Base-by-base conservation (phyloP, 1,284 basidiomycete species). In the Farysia itapuensis region DNA sequence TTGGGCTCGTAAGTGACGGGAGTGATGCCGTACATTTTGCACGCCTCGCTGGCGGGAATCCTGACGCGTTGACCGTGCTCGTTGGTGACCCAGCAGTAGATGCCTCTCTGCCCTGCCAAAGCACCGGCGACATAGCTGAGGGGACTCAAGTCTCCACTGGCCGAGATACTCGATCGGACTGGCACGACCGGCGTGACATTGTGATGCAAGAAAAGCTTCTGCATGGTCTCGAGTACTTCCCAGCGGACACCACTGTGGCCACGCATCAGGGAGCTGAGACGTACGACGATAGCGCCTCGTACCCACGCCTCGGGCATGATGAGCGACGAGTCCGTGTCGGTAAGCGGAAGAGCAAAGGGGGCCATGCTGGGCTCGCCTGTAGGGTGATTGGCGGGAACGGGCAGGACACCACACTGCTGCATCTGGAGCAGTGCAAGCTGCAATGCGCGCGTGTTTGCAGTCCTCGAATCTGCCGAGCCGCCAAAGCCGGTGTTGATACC, bases 211-310 rank as follows among this genome's bases (percentile, higher is more conserved):
- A 91, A 82, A 9, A 60, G 46, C 25, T 83, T 81, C 47, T 82
- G 82, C 84, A 92, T 88, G 67, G 85, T 85, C 74, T 89, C 82
- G 45, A 92, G 83, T 28, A 92, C 82, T 58, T 86, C 84, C 82
- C 85, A 86, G 18, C 89, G 83, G 8, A 92, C 85, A 35, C 87
- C 90, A 25, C 87, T 90, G 78, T 92, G 90, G 0, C 88, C 89
- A n/a, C 74, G 70, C 54, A 69, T 67, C 32, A 70, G 39, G 2
- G 87, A 89, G 79, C 91, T 92, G 80, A 89, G 86, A 61, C 90
- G 86, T 56, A 93, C 82, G 8, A 90, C 79, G 64, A 92, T 89
- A 1, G 90, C 89, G 13, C 87, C 90, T 38, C 89, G 85, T n/a
- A 90, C 89, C 86, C 89, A 91, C 6, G 88, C 80, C 57, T 88